Conservation (phyloP, 1,284 basidiomycete genomes). For the Cryptococcus maquisensis region DNA sequence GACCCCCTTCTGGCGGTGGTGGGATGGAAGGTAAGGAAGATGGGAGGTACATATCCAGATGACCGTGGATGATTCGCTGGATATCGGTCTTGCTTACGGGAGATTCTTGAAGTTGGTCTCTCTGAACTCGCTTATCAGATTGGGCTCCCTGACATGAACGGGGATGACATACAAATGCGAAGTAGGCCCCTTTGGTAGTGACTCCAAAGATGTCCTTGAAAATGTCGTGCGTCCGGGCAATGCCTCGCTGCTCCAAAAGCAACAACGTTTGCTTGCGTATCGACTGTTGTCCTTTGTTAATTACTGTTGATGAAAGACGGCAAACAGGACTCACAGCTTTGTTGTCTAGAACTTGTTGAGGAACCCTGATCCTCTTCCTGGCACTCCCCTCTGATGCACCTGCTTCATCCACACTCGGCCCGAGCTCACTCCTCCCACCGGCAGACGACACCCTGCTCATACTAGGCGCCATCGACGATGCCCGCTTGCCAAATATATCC, state of each 20-base stretch:
- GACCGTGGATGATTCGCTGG: conserved; percentile 28
- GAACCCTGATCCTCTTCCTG: conserved; percentile 15
- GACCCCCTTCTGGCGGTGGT: background rate
- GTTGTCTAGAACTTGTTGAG: conserved; percentile 40
- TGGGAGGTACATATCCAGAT: conserved; percentile 45
- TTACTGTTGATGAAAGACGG: background rate
- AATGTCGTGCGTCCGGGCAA: conserved; percentile 24
- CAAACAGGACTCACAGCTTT: conserved; percentile 31
- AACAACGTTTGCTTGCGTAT: conserved; percentile 42
- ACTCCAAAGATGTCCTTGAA: conserved; percentile 46
- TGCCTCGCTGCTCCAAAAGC: conserved; percentile 31
- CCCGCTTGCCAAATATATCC: conserved; percentile 38
- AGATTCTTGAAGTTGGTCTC: conserved; percentile 10
- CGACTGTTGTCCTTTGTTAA: conserved; percentile 18
- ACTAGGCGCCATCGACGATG: conserved; percentile 9
- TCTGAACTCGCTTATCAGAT: background rate
- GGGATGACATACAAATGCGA: conserved; percentile 39
- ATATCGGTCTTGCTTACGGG: conserved; percentile 32
- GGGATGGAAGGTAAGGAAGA: background rate
- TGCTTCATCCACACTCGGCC: background rate
- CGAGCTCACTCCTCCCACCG: background rate
- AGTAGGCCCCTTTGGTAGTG: conserved; percentile 39
- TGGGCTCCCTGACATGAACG: background rate
- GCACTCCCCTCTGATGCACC: conserved; percentile 7
- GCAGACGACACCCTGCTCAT: conserved; percentile 2